Conservation (phyloP, 2,329 filamentous ascomycete species). For the Alternaria gansuensis region DNA sequence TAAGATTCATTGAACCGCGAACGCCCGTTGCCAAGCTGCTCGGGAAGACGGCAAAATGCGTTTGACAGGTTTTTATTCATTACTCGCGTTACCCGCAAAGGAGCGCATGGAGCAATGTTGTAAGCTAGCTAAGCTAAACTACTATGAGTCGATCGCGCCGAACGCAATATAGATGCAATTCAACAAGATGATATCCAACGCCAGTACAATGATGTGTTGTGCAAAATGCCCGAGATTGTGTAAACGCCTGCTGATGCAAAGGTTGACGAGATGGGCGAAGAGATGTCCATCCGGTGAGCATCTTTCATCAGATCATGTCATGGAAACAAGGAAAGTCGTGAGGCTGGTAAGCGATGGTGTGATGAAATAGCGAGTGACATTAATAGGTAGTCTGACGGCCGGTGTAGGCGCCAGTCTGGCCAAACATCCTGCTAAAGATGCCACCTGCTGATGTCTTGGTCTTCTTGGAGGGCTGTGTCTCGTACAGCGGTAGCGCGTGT, state of each 20-base stretch:
- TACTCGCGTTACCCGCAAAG: conserved; percentile 21
- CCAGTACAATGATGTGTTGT: conserved; percentile 19
- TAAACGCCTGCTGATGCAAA: conserved; percentile 19
- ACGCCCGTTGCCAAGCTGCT: conserved; percentile 18
- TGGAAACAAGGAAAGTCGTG: conserved; percentile 30
- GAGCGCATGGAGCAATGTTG: conserved; percentile 1
- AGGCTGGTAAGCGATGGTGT: conserved; percentile 36
- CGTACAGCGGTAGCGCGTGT: conserved; percentile 50
- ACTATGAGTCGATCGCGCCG: conserved; percentile 9
- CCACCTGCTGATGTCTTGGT: conserved; percentile 48
- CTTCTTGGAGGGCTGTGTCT: conserved; percentile 54
- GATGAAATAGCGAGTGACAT: conserved; percentile 37
- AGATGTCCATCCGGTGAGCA: conserved; percentile 26
- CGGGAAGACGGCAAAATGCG: conserved; percentile 4
- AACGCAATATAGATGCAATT: conserved; percentile 14
- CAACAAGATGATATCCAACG: conserved; percentile 18
- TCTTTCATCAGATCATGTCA: conserved; percentile 19
- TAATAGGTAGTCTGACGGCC: conserved; percentile 45
- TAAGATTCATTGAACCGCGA: conserved; percentile 8
- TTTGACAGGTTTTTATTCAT: conserved; percentile 19
- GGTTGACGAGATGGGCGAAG: conserved; percentile 18
- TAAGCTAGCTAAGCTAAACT: conserved; percentile 11
- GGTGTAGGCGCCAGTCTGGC: conserved; percentile 38
- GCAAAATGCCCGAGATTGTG: conserved; percentile 19
- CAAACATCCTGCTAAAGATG: conserved; percentile 53